Evolutionary conservation across 306 rosid genomes (phyloP).

Genomic region (Parietaria judaica): DNA sequence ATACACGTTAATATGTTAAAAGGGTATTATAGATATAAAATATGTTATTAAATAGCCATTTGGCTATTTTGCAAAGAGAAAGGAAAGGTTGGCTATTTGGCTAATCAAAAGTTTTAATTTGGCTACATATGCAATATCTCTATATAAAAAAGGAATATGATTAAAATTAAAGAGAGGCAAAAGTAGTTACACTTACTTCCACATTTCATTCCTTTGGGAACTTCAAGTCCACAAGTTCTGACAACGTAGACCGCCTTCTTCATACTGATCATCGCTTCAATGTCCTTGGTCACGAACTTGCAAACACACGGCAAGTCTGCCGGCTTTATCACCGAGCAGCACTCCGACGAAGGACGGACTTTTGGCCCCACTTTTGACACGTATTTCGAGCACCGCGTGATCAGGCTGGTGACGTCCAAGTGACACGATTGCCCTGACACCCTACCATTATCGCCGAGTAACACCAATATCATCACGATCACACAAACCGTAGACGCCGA

Average conservation of each 20-base stretch:
- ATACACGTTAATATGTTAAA: no score
- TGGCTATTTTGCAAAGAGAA: no score
- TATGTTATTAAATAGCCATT: no score
- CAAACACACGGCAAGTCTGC: neutral
- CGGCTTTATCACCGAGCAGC: neutral
- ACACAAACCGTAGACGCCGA: no score
- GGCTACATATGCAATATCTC: no score
- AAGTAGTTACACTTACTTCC: conserved; percentile 6
- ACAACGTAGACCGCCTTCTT: conserved; percentile 3
- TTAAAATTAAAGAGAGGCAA: neutral
- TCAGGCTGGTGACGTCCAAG: neutral
- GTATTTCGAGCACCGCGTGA: neutral
- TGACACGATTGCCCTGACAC: neutral
- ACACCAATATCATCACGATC: no score
- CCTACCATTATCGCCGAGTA: no score
- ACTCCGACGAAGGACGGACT: neutral
- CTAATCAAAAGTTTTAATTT: neutral
- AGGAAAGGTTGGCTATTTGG: no score
- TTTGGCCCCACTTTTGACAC: neutral
- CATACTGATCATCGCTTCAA: neutral
- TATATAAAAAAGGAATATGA: neutral
- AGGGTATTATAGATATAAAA: no score
- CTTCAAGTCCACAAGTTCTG: conserved; percentile 1
- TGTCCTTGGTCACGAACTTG: neutral
- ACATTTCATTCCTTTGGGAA: conserved; percentile 15